Percentiles rank a stretch among this genome's conserved stretches.
Evolutionary conservation across 164 flowering plant species (phyloP).

Genomic region (Echeveria elegans): DNA sequence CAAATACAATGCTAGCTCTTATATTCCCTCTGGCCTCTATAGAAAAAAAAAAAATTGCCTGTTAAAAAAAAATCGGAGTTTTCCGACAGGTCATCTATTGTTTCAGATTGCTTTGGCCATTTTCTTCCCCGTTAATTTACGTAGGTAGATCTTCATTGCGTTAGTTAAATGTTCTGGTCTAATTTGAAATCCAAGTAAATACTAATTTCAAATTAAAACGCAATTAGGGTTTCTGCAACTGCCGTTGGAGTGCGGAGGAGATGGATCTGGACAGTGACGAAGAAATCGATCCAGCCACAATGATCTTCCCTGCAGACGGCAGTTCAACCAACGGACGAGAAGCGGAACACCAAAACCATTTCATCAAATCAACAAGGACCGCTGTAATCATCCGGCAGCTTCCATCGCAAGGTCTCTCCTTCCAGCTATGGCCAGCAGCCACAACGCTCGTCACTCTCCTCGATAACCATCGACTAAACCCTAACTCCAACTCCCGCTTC

Average conservation of each 20-base stretch:
- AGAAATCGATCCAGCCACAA: conserved; percentile 2
- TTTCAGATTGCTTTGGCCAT: no score
- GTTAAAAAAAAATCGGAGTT: no score
- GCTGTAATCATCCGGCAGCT: conserved; percentile 51
- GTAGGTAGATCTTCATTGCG: no score
- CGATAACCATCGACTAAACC: conserved; percentile 26
- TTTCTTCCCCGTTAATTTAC: no score
- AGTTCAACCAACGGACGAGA: neutral
- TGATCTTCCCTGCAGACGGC: neutral
- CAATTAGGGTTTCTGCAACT: no score
- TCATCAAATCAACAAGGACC: conserved; percentile 37
- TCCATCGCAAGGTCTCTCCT: conserved; percentile 77
- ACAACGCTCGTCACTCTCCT: conserved; percentile 65
- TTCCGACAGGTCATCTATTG: no score
- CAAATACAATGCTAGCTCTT: no score
- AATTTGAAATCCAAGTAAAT: no score
- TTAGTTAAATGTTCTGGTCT: no score
- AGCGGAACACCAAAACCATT: conserved; percentile 8
- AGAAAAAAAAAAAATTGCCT: no score
- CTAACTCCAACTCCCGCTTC: conserved; percentile 24
- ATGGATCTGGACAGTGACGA: neutral
- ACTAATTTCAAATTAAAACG: no score
- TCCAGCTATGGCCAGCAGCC: conserved; percentile 97
- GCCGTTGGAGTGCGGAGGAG: neutral
- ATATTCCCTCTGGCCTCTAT: no score